Evolutionary conservation across 352 stramenopile genomes (phyloP), one percentile per base, ranked within the genome.

Genomic region (Globisporangium heterothallicum): DNA sequence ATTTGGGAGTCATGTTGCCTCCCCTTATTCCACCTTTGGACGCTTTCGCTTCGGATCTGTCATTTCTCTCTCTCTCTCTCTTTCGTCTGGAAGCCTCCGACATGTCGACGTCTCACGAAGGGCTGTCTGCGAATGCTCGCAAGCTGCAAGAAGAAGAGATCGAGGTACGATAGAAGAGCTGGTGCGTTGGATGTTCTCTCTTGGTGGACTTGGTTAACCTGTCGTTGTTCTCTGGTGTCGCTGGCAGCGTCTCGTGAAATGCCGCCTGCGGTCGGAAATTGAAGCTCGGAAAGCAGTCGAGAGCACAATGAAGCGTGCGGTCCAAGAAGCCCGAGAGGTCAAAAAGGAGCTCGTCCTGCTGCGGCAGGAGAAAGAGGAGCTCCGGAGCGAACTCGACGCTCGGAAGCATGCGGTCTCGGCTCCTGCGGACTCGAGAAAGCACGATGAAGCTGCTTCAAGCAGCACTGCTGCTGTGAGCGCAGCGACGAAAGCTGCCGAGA

Each of bases 321-420:
- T 90, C 24, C 73, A 84, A 13, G 77, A 90, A 43, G 71, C 79
- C 0, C 67, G 74, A 1, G 79, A 90, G 53, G 55, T 90, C 38
- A 90, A 90, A 63, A 88, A 87, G 24, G 79, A 88, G 53, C 64
- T 90, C 13, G 72, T 88, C 41, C 22, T 88, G 40, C 62, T 90
- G 66, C 76, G 79, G 2, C 67, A 88, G 56, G 79, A 90, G 43
- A 89, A 87, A 49, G 75, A 86, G 30, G 74, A 89, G 45, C 58
- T 77, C 13, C 68, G 56, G 35, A 48, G 42, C 16, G 65, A 71
- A 42, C 52, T 43, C 2, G 64, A 74, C 24, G 51, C 32, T 19
- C 32, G 59, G 26, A 43, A 43, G 22, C 32, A 46, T 54, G 42
- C 42, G 0, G 45, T 53, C 6, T 63, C 56, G 0, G 25, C 30